Conservation (phyloP, 768 basidiomycete species). For the Leucocoprinus birnbaumii region DNA sequence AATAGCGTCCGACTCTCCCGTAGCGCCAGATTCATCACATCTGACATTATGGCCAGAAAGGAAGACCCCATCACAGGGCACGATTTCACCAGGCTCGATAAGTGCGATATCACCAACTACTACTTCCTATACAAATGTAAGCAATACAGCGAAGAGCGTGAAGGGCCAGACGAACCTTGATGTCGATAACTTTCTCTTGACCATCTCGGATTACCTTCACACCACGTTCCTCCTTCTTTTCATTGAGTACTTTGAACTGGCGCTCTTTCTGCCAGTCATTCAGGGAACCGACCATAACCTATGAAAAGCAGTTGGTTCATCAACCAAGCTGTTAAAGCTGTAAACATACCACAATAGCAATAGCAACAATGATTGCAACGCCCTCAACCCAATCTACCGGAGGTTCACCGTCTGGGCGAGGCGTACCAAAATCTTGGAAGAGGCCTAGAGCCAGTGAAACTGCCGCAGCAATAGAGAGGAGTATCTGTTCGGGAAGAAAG, state of each 20-base stretch:
- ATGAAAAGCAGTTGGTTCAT: background rate
- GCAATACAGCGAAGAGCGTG: background rate
- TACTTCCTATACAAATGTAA: constrained; percentile 57
- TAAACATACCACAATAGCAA: constrained; percentile 64
- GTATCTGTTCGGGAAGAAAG: constrained; percentile 47
- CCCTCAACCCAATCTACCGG: constrained; percentile 98
- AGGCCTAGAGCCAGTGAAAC: constrained; percentile 92
- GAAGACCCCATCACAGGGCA: constrained; percentile 96
- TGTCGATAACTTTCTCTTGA: constrained; percentile 68
- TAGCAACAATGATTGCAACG: constrained; percentile 76
- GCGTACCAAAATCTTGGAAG: constrained; percentile 88
- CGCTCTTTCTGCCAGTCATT: constrained; percentile 99
- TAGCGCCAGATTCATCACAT: constrained; percentile 95
- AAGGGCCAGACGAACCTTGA: constrained; percentile 53
- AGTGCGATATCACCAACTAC: constrained; percentile 92
- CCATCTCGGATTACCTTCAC: constrained; percentile 81
- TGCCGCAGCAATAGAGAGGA: constrained; percentile 89
- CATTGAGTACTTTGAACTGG: constrained; percentile 90
- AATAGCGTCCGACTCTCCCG: constrained; percentile 95
- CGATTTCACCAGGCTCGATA: constrained; percentile 91
- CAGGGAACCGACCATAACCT: constrained; percentile 88
- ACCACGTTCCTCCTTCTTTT: constrained; percentile 91
- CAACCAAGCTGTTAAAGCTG: background rate
- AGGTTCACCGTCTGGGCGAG: constrained; percentile 54
- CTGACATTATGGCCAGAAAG: constrained; percentile 88